Percentiles rank a stretch among this genome's conserved stretches.
Conservation (phyloP, 805 yeast species). For the Cyberlindnera mycetangii region DNA sequence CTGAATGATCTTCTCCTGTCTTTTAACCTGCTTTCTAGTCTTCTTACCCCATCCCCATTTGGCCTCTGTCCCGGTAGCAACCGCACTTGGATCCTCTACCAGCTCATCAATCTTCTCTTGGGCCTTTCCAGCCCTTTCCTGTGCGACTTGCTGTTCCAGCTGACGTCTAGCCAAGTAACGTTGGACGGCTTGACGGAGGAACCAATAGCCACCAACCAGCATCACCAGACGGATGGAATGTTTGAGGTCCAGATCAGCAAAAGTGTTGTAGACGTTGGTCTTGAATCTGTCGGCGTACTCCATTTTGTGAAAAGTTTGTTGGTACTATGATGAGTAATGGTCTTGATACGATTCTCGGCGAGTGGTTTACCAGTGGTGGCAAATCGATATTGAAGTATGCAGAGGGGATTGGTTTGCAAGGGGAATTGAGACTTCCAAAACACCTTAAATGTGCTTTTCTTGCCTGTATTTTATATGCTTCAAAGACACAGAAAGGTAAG, state of each 20-base stretch:
- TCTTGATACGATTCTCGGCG: background rate
- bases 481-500: background rate
- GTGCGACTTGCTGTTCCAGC: slow-evolving; percentile 47
- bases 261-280: slow-evolving; percentile 5
- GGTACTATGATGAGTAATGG: background rate
- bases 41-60: slow-evolving; percentile 80
- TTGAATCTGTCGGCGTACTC: slow-evolving; percentile 6
- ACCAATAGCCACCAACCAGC: slow-evolving; percentile 60
- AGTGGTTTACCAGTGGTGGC: background rate
- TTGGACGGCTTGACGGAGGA: slow-evolving; percentile 54
- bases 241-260: slow-evolving; percentile 39
- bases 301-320: too few species aligned
- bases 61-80: slow-evolving; percentile 37
- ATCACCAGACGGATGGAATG: slow-evolving; percentile 46
- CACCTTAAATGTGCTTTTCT: too few species aligned
- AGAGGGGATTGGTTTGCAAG: too few species aligned
- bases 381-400: too few species aligned
- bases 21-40: slow-evolving; percentile 58
- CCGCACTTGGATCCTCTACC: slow-evolving; percentile 34
- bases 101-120: slow-evolving; percentile 30
- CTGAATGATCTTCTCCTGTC: slow-evolving; percentile 52
- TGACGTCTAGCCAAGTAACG: slow-evolving; percentile 58
- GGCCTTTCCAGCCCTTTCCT: slow-evolving; percentile 44
- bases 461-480: too few species aligned
- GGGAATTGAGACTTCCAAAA: too few species aligned